phyloP scores from a whole-genome alignment of 1,284 basidiomycete genomes.

The Apiotrichum veenhuisii region DNA sequence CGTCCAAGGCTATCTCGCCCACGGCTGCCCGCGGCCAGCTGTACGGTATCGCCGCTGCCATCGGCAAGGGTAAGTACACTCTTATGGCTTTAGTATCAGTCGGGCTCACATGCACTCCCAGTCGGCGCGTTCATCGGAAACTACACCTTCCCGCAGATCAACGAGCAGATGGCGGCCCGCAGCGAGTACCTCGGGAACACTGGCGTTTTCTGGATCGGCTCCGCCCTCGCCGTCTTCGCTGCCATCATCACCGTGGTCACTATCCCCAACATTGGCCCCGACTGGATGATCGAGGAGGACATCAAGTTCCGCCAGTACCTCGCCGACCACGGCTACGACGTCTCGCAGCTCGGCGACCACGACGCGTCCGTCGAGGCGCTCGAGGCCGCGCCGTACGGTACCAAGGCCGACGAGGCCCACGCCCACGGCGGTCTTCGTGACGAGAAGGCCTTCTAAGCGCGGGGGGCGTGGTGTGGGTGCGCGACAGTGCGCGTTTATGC shows the following conservation, averaged over 20 bases:
- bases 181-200: constrained; percentile 40
- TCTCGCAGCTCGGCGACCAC: constrained; percentile 15
- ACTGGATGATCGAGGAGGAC: constrained; percentile 78
- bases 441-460: neutral
- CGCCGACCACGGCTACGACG: constrained; percentile 62
- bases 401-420: neutral
- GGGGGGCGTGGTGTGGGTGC: neutral
- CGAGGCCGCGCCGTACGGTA: too few relatives aligned
- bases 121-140: constrained; percentile 78
- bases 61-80: constrained; percentile 67
- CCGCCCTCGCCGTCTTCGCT: constrained; percentile 69
- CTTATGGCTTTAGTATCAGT: too few relatives aligned
- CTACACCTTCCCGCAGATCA: constrained; percentile 67
- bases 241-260: constrained; percentile 70
- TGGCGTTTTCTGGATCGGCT: constrained; percentile 43
- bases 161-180: constrained; percentile 43
- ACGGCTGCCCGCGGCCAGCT: constrained; percentile 81
- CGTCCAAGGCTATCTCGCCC: constrained; percentile 69
- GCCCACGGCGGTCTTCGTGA: neutral
- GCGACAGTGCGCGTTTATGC: neutral
- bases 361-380: neutral
- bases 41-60: constrained; percentile 78
- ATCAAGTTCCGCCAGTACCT: constrained; percentile 74
- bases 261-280: constrained; percentile 68
- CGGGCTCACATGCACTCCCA: neutral